phyloP scores from a whole-genome alignment of 768 basidiomycete species.

The Pholiota molesta region DNA sequence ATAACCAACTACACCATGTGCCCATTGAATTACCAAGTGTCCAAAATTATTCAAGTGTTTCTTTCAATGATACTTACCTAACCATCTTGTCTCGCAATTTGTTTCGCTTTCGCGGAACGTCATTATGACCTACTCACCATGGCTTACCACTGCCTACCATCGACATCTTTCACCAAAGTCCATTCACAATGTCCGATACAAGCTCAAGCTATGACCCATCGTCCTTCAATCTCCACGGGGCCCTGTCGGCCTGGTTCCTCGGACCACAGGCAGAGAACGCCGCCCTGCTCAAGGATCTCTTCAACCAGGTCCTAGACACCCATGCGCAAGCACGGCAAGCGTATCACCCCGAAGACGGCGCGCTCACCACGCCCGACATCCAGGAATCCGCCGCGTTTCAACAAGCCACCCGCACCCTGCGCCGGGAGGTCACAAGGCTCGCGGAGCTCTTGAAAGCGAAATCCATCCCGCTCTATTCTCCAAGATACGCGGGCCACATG shows the following conservation, averaged over 20 bases:
- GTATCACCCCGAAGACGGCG: neutral
- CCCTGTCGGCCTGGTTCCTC: neutral
- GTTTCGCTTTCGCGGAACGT: neutral
- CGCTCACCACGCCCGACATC: neutral
- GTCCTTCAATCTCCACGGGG: neutral
- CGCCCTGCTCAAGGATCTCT: neutral
- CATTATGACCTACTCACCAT: neutral
- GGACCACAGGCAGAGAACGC: neutral
- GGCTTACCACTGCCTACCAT: neutral
- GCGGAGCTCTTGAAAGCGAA: neutral
- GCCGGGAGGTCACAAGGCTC: neutral
- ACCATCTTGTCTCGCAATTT: neutral
- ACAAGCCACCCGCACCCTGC: neutral
- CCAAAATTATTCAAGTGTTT: too few species aligned
- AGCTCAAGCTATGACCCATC: neutral
- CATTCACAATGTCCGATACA: neutral
- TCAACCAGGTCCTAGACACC: neutral
- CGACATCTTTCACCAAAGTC: neutral
- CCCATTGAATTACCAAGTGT: too few species aligned
- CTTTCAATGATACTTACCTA: too few species aligned
- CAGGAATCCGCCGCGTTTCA: neutral
- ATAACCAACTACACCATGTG: constrained; percentile 16
- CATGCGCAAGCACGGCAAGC: neutral
- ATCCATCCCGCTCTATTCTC: constrained; percentile 19
- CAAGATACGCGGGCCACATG: constrained; percentile 22